Base-by-base conservation (phyloP, 73 alveolate species). In the Paramecium sonneborni region DNA sequence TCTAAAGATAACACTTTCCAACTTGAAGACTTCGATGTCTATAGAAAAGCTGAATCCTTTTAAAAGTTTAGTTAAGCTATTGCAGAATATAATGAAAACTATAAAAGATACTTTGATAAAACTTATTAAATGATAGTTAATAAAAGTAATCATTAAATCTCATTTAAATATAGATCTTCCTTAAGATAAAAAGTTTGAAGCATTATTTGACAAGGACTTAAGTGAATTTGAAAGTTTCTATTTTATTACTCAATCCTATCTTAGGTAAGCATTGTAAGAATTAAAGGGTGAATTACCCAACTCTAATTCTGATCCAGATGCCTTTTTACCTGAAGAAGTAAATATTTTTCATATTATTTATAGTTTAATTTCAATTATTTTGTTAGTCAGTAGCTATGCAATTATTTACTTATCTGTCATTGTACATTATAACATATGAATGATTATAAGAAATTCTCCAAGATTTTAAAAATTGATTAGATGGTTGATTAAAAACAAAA, bases 191-290 rank as follows among this genome's bases (percentile, higher is more conserved):
- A 88, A 88, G 41, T 88, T 88, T 69, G 89, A 55, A 72, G 94
- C 94, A 10, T 46, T 88, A n/a, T 88, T 88, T 70, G 94, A 88
- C 24, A 88, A 88, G 24, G 87, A 76, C 15, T 52, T 88, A 37
- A 88, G 56, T 26, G 94, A 88, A 39, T 88, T 88, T 72, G 94
- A 88, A 70, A 88, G 94, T 41, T 88, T 88, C 76, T 88, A 88
- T 88, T 69, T 88, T 9, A 88, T 88, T 0, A 67, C 94, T 43
- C 34, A 88, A 88, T 57, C 88, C 9, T 88, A 88, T 43, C 28
- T 88, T 38, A 68, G 94, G 55, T n/a, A 69, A 88, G 48, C 91
- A 4, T 69, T 88, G 12, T 44, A 88, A 30, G 94, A 88, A 26
- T 70, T 88, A 21, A 88, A 52, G 15, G 8, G 28, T 56, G 86